Base-by-base conservation (phyloP, 1,139 yeast genomes). In the Yamadazyma jaroonii region DNA sequence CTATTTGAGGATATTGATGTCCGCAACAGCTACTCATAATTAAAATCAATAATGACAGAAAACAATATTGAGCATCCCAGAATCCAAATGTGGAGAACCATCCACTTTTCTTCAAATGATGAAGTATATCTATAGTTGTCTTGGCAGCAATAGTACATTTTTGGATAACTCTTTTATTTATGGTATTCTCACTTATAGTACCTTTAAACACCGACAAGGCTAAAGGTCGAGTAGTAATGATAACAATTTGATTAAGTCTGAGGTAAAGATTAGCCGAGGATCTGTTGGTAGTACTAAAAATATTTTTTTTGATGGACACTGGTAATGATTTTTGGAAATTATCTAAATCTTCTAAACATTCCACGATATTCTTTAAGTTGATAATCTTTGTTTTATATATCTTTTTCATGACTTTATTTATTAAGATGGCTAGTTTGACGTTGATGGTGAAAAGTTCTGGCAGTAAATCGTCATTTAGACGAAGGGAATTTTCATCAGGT, bases 1-100 rank as follows among this genome's bases (percentile, higher is more conserved):
- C 49, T 9, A 69, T 48, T 30, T 63, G 62, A 2, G 58, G 49
- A 29, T 53, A 58, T 14, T 46, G 39, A 11, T 53, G 47, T 3
- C 64, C 66, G n/a, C 54, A 52, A n/a, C 54, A 39, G 13, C 57
- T 53, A 6, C 67, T 77, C 95, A 90, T 84, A 6, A 84, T 79
- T 67, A 89, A 81, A 23, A 89, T 74, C 48, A 92, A 72, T 44
- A 90, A 59, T 35, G 81, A 77, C 3, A 97, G 60, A 45, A 71
- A 74, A 35, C 73, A 54, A 49, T 72, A 74, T 47, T 74, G 76
- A 14, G 72, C 64, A 52, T 75, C 80, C 78, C 79, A 74, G 49
- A 67, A 74, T 11, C 78, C 80, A 42, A 69, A 61, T 12, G 64
- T 56, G 22, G 72, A 72, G 26, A 73, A 53, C 48, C 64, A 50